Evolutionary conservation across 306 rosid genomes (phyloP), one percentile per base, ranked within the genome.

Genomic region (Acacia crassicarpa): DNA sequence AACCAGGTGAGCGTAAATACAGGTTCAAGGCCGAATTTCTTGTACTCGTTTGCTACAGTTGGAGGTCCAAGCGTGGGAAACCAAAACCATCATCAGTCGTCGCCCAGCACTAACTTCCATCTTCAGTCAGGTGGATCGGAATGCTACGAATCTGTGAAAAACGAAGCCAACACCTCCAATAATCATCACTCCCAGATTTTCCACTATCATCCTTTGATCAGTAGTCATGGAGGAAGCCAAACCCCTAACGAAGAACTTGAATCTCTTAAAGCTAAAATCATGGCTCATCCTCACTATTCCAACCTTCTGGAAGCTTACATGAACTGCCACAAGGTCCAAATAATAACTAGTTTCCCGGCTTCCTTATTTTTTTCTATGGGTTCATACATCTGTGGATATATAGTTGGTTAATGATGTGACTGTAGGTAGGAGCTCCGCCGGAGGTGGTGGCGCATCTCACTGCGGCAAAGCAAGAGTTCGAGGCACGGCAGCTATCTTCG

Each of bases 391-490:
- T 11, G 25, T 40, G 6, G 11, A 9, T 76, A 32, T 7, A 16
- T 69, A 35, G 19, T 20, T 65, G 38, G 6, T 8, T n/a, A 9
- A 27, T 40, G 22, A 16, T 22, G 33, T 63, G 11, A 20, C 9
- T 85, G 41, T 25, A 93, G 99, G 91, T 95, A 9, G 99, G 99
- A 86, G 98, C 99, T 78, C 92, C 99, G 43, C 88, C 98, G 16
- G 97, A 93, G 75, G 92, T 91, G 86, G 90, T 87, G 91, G 94
- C 93, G 66, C 93, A 93, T 83, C 89, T 95, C 53, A 77, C 87
- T 59, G 92, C 89, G 4, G 89, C 92, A 6, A 88, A 90, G 17
- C 93, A 92, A 67, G 98, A 92, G 80, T 91, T 92, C 70, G 98
- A 93, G 83, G 90, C 91, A 45, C 87, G 93, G 51, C 97, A 89